Base-by-base conservation (phyloP, 2,329 filamentous ascomycete species). In the Aspergillus sp. region DNA sequence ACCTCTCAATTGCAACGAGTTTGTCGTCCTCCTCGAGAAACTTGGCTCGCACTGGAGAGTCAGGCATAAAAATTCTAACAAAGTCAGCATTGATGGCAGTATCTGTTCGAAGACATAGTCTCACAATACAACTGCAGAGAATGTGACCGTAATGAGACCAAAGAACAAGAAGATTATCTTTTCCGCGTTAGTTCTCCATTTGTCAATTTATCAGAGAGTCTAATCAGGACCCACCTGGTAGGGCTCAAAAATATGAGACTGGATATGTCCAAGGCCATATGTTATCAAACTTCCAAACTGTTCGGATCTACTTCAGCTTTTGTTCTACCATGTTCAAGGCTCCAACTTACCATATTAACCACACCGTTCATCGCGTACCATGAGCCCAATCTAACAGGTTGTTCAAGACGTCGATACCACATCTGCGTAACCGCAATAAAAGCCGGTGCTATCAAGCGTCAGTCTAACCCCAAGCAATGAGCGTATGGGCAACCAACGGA, bases 11-110 rank as follows among this genome's bases (percentile, higher is more conserved):
- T 0, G 81, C 80, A 7, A 83, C 65, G 0, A 81, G 57, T 47
- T 78, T 82, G 41, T 84, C 81, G 12, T 77, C 68, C 3, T 76
- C 72, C 0, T 66, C 71, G 2, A 84, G 69, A 43, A 82, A 84
- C 17, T 75, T 78, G 1, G 80, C 75, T 19, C 78, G 73, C 57
- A 82, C 75, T 0, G 83, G 82, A 0, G 80, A 82, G 54, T 86
- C 83, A 0, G 83, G 83, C 73, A 86, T 81, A 45, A 77, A 75
- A 15, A 76, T 13, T 6, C 58, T 61, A 32, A 4, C 10, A 45
- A 20, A 7, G 12, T 6, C 13, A 32, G 5, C 30, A 25, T 5
- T 4, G n/a, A 23, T 7, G 4, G 7, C 12, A 25, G 39, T 25
- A 3, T 20, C 13, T 23, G 12, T 43, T 12, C 7, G 23, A 19